phyloP scores from a whole-genome alignment of 2,329 filamentous ascomycete species.

The Kalaharituber pfeilii region DNA sequence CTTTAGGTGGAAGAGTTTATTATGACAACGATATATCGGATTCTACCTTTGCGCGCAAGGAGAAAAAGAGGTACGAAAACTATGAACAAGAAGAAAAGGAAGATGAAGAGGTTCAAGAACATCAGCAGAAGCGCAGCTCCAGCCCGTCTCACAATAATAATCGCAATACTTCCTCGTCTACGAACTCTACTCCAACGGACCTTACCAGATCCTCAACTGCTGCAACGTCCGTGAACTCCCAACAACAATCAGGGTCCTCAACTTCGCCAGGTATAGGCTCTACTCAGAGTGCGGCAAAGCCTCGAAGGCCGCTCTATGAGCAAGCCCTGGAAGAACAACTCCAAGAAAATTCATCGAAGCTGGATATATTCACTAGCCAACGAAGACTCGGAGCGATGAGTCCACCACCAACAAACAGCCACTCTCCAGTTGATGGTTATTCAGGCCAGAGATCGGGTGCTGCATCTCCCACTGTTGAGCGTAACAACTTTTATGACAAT shows the following conservation, averaged over 20 bases:
- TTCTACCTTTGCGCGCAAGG: constrained; percentile 51
- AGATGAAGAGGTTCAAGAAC: constrained; percentile 26
- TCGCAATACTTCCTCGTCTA: constrained; percentile 70
- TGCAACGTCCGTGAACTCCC: constrained; percentile 74
- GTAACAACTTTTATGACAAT: background rate
- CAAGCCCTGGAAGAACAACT: constrained; percentile 20
- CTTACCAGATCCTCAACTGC: constrained; percentile 64
- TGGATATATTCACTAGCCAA: constrained; percentile 15
- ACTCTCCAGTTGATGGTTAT: background rate
- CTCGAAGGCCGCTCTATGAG: constrained; percentile 21
- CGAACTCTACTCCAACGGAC: constrained; percentile 51
- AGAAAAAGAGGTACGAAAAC: constrained; percentile 35
- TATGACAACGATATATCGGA: constrained; percentile 76
- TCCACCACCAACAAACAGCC: constrained; percentile 7
- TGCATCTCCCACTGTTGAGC: background rate
- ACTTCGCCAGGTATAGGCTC: constrained; percentile 4
- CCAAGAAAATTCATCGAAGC: constrained; percentile 16
- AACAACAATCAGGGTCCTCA: constrained; percentile 34
- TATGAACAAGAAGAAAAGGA: constrained; percentile 29
- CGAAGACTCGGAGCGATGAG: constrained; percentile 9
- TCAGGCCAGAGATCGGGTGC: background rate
- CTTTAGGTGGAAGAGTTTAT: constrained; percentile 48
- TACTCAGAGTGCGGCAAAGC: constrained; percentile 16
- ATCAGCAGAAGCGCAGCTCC: constrained; percentile 20
- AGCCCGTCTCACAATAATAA: constrained; percentile 50